A percentile compares a stretch with the other conserved stretches of the same genome.
Evolutionary conservation across 805 yeast genomes (phyloP).

Genomic region (Ogataea methylovora): DNA sequence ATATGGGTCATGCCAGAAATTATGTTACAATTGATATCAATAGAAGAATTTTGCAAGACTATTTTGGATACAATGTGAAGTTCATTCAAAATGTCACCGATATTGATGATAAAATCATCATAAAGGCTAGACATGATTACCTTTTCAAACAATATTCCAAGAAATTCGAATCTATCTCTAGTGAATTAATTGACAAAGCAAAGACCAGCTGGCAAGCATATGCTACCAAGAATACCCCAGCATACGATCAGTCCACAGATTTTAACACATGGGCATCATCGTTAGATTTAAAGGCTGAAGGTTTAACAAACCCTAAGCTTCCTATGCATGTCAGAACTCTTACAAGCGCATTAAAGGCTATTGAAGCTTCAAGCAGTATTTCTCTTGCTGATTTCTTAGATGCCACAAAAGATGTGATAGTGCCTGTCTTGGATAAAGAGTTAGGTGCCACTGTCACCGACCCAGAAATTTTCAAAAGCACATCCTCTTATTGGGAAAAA

Average conservation of each 20-base stretch:
- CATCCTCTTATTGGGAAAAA: constrained; percentile 87
- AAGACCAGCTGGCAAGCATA: constrained; percentile 40
- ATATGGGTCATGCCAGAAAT: constrained; percentile 98
- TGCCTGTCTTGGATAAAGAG: constrained; percentile 63
- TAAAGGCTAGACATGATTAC: constrained; percentile 87
- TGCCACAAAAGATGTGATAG: constrained; percentile 65
- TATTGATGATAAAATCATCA: constrained; percentile 92
- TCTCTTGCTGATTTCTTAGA: constrained; percentile 34
- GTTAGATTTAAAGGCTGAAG: constrained; percentile 42
- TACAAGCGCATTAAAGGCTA: constrained; percentile 39
- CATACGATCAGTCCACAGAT: constrained; percentile 23
- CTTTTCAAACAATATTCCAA: constrained; percentile 56
- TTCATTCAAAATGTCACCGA: constrained; percentile 98
- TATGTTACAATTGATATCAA: constrained; percentile 92
- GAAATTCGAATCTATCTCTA: constrained; percentile 22
- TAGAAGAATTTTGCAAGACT: constrained; percentile 81
- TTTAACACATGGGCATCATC: constrained; percentile 45
- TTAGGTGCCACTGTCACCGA: constrained; percentile 75
- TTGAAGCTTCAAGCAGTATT: constrained; percentile 17
- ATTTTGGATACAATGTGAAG: constrained; percentile 80
- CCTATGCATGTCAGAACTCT: constrained; percentile 77
- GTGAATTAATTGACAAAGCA: constrained; percentile 31
- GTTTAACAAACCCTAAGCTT: constrained; percentile 66
- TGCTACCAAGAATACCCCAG: constrained; percentile 48
- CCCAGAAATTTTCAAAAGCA: constrained; percentile 70